Conservation (phyloP, 345 rosid genomes). For the Linum tenue region DNA sequence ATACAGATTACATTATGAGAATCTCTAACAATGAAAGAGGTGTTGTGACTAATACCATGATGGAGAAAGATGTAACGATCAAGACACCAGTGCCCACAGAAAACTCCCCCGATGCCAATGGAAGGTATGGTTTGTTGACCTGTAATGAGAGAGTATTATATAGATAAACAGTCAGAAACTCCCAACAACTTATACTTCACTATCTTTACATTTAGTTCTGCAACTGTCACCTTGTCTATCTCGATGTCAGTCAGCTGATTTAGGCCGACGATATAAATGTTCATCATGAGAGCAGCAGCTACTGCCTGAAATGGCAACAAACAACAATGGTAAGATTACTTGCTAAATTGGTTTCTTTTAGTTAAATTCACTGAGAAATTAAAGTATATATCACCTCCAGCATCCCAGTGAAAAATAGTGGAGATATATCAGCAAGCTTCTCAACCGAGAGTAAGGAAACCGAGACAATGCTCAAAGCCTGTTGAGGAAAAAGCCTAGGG, state of each 20-base stretch:
- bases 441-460: conserved; percentile 83
- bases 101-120: conserved; percentile 89
- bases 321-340: neutral
- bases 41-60: conserved; percentile 46
- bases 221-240: conserved; percentile 67
- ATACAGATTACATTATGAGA: neutral
- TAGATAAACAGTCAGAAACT: conserved; percentile 3
- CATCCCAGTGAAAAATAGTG: conserved; percentile 55
- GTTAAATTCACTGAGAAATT: neutral
- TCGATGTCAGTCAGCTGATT: conserved; percentile 86
- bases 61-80: conserved; percentile 52
- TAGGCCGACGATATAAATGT: conserved; percentile 81
- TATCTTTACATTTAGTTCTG: neutral
- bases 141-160: conserved; percentile 22
- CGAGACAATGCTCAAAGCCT: conserved; percentile 87
- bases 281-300: conserved; percentile 89
- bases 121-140: conserved; percentile 98
- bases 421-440: conserved; percentile 70
- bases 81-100: conserved; percentile 50
- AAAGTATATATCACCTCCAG: conserved; percentile 46
- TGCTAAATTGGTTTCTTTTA: neutral
- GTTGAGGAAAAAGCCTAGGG: conserved; percentile 13
- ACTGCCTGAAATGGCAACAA: conserved; percentile 51
- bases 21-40: too few relatives aligned
- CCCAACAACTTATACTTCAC: neutral